phyloP scores from a whole-genome alignment of 805 yeast species.

The Candida sanyiensis region DNA sequence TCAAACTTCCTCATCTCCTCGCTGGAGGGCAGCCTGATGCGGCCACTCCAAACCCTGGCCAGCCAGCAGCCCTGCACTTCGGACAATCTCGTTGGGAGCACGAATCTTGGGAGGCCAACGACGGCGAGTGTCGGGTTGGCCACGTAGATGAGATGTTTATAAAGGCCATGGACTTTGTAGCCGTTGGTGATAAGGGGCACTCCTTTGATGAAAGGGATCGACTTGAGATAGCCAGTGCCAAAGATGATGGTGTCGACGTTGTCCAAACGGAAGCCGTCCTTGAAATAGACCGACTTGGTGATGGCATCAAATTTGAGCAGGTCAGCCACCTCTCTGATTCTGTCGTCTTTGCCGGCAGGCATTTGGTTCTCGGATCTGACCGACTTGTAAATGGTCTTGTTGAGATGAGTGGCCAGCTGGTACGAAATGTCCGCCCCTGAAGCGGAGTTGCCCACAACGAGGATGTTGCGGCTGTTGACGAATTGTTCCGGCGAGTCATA shows the following conservation, averaged over 20 bases:
- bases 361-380: constrained; percentile 39
- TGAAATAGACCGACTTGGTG: constrained; percentile 37
- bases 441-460: constrained; percentile 74
- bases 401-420: constrained; percentile 45
- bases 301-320: constrained; percentile 34
- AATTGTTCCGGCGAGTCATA: constrained; percentile 45
- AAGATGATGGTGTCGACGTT: constrained; percentile 55
- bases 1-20: constrained; percentile 44
- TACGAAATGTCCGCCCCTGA: constrained; percentile 71
- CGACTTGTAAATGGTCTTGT: constrained; percentile 41
- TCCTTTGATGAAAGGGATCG: constrained; percentile 53
- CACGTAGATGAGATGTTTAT: constrained; percentile 53
- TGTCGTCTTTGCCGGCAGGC: constrained; percentile 40
- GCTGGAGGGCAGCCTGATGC: constrained; percentile 43
- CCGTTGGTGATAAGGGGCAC: constrained; percentile 39
- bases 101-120: constrained; percentile 55
- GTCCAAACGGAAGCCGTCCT: constrained; percentile 40
- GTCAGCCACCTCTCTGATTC: constrained; percentile 39
- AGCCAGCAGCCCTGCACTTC: constrained; percentile 62
- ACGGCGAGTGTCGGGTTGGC: constrained; percentile 61
- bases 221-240: constrained; percentile 71
- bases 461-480: constrained; percentile 34
- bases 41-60: constrained; percentile 55
- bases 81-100: constrained; percentile 56
- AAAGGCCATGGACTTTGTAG: constrained; percentile 43